Evolutionary conservation across 2,329 filamentous ascomycete genomes (phyloP), one percentile per base, ranked within the genome.

Genomic region (Xylaria hypoxylon): DNA sequence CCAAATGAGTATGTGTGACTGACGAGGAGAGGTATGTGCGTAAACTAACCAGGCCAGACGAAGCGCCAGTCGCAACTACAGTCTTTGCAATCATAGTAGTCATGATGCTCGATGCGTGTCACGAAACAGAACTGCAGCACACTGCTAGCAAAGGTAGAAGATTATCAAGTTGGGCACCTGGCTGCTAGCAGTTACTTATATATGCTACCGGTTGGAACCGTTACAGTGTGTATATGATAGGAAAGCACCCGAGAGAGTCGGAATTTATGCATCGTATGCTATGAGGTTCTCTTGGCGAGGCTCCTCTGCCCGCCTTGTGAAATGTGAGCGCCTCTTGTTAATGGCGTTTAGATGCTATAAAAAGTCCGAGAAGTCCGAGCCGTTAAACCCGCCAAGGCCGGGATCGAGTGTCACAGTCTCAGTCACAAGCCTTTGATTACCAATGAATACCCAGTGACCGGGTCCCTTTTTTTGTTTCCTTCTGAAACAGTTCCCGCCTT

Each of bases 31-130:
- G 31, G 31, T 31, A 33, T 11, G 8, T 33, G 17, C 3, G 42
- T 15, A 17, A n/a, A 59, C 79, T 64, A 75, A 85, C 84, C 50
- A 86, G 69, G 50, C 83, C 83, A 5, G 83, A 85, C 2, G 83
- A 81, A 47, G 79, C 78, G 26, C 84, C 84, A 0, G 84, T 85
- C 4, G 84, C 83, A 13, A 86, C 78, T 47, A 86, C 74, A 3
- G 82, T 85, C 74, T 85, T 85, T 64, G 77, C 75, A 24, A 79
- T 62, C 33, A 74, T 69, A 17, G 79, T 38, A 24, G 33, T 19
- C 50, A 38, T 53, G 11, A 10, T 53, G 19, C n/a, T 19, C n/a
- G 28, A n/a, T 24, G 31, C 24, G 33, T 53, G n/a, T 5, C 31
- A 33, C 10, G 5, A 11, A 38, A 15, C 13, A 38, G 35, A 38